Conservation (phyloP, 1,139 yeast genomes). For the Yamadazyma buinensis region DNA sequence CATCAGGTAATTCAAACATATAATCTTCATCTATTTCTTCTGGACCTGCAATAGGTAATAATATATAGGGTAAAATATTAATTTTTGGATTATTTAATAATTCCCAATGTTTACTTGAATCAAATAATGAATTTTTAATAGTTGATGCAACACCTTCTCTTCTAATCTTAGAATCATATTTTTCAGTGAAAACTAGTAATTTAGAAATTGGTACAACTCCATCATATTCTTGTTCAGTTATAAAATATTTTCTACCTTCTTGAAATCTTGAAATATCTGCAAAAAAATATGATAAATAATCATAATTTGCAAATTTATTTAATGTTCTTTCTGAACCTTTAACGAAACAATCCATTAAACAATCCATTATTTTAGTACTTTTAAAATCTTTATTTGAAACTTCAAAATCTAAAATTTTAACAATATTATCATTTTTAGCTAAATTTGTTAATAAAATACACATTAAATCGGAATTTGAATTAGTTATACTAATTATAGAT, state of each 20-base stretch:
- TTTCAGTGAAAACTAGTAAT: conserved; percentile 78
- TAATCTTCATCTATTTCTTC: conserved; percentile 81
- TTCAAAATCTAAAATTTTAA: conserved; percentile 49
- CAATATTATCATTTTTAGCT: conserved; percentile 71
- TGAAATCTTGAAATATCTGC: conserved; percentile 79
- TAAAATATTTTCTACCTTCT: conserved; percentile 73
- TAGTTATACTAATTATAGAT: conserved; percentile 52
- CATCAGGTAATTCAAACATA: conserved; percentile 84
- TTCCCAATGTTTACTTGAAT: conserved; percentile 60
- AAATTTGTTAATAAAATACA: conserved; percentile 81
- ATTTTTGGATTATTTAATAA: conserved; percentile 61
- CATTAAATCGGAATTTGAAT: conserved; percentile 74
- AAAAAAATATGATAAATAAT: conserved; percentile 82
- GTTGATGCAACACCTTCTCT: conserved; percentile 94
- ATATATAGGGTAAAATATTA: conserved; percentile 74
- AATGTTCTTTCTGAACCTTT: conserved; percentile 73
- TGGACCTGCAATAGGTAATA: conserved; percentile 81
- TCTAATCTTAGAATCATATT: conserved; percentile 71
- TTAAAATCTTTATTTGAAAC: conserved; percentile 42
- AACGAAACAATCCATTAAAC: conserved; percentile 86
- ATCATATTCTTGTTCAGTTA: conserved; percentile 69
- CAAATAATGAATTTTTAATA: conserved; percentile 85
- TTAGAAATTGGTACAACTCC: conserved; percentile 77
- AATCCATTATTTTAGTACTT: conserved; percentile 65
- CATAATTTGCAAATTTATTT: conserved; percentile 71